Evolutionary conservation across 129 eudicot genomes (phyloP), one percentile per base, ranked within the genome.

Genomic region (Erigeron canadensis): DNA sequence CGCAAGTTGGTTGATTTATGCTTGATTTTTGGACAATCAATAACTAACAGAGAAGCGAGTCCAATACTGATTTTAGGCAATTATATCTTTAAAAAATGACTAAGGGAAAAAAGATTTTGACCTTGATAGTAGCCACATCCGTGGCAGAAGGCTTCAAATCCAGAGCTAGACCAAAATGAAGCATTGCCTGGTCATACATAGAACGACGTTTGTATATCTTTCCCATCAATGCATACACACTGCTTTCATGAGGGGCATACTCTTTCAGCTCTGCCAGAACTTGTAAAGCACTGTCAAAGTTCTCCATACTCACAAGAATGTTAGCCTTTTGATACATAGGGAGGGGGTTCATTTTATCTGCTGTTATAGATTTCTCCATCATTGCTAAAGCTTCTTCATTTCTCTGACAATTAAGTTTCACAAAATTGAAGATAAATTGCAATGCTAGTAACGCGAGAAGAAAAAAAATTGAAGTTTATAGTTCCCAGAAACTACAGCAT

Each of bases 121-220:
- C 99, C 99, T 95, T 95, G 44, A 95, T 95, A 60, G 87, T 77
- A 76, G 99, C 97, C 64, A 95, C 99, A 81, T 95, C 99, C 0
- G 99, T 83, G 46, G 99, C 96, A 28, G 99, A 84, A 77, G 99
- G 99, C 81, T 95, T 95, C 83, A 95, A 74, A 84, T 95, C 99
- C 84, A 95, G 80, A 41, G 97, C 97, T 12, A 88, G 79, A 81
- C 99, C 99, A 83, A 95, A 95, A 83, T 95, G 91, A 81, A 88
- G 97, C 99, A 95, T 95, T 23, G 99, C 97, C 71, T 84, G 81
- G 71, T 87, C 97, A 47, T 84, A 83, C 94, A 83, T 84, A 61
- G 80, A 86, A 5, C 81, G 86, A 19, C 86, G 75, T 84, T 95
- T 95, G 59, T 88, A 95, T 64, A 95, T 88, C 84, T 82, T 86